Conservation (phyloP, 495 filamentous ascomycete genomes). For the Tuber microsphaerosporum region DNA sequence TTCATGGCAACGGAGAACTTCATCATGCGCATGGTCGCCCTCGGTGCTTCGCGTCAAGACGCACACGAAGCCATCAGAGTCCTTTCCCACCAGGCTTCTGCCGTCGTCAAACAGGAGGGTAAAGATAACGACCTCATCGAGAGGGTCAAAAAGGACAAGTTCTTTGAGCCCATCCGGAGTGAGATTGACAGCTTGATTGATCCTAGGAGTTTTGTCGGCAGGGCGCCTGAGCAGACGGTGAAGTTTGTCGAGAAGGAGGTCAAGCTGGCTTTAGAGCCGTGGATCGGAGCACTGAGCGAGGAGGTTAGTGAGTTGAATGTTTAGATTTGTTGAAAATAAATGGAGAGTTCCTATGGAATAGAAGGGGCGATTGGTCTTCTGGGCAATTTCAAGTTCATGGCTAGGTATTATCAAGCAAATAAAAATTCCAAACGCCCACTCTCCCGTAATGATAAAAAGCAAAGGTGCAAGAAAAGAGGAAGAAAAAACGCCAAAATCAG, state of each 20-base stretch:
- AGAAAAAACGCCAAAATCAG: background rate
- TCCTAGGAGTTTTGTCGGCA: conserved; percentile 62
- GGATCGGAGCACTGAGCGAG: conserved; percentile 44
- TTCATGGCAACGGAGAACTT: conserved; percentile 85
- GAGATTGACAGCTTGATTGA: conserved; percentile 72
- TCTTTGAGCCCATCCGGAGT: conserved; percentile 73
- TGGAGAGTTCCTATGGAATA: background rate
- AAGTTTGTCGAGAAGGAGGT: conserved; percentile 54
- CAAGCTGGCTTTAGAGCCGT: conserved; percentile 50
- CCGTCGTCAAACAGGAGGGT: conserved; percentile 72
- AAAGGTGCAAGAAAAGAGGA: background rate
- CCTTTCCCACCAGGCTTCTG: conserved; percentile 74
- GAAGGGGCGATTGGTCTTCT: background rate
- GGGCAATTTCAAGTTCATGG: background rate
- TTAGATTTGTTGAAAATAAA: conserved; percentile 36
- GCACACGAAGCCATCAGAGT: conserved; percentile 89
- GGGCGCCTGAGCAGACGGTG: conserved; percentile 54
- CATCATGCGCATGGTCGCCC: conserved; percentile 75
- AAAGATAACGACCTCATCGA: conserved; percentile 77
- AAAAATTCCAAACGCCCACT: background rate
- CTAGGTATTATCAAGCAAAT: background rate
- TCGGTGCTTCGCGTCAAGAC: conserved; percentile 74
- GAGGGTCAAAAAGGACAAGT: conserved; percentile 63
- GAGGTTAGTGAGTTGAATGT: conserved; percentile 52
- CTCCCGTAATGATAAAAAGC: background rate